These are phyloP conservation scores for Chlorella sp. DNA, from an alignment of 139 green algal species.

Conservation along the genomic window DNA sequence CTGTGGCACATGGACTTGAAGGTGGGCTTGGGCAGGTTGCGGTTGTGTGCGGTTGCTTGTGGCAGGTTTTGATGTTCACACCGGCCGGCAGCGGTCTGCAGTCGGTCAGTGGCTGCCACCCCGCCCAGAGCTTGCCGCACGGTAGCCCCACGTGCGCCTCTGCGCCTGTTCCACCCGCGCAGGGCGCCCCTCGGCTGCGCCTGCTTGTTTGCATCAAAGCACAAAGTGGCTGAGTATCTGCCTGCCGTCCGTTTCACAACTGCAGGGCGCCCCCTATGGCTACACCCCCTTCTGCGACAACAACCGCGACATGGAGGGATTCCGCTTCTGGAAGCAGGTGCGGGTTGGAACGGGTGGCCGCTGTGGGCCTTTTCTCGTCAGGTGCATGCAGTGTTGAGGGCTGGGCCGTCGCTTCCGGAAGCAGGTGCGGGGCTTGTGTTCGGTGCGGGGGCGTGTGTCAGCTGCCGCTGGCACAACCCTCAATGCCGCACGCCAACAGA, in stretches of 20 bases:
- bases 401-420: neutral
- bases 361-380: no score
- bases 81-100: no score
- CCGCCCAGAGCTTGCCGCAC: no score
- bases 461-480: neutral
- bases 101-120: no score
- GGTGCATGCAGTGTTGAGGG: neutral
- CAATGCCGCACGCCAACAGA: neutral
- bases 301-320: constrained; percentile 97
- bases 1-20: constrained; percentile 95
- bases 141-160: no score
- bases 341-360: no score
- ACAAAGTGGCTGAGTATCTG: no score
- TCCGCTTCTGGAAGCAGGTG: constrained; percentile 96
- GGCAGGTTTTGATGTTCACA: no score
- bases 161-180: no score
- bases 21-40: neutral
- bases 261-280: constrained; percentile 85
- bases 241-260: neutral
- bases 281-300: constrained; percentile 99
- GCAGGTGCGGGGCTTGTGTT: neutral
- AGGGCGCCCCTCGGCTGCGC: no score
- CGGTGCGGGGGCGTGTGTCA: neutral
- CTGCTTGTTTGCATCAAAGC: no score
- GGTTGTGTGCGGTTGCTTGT: no score